These are phyloP conservation scores for Hypoxylon crocopeplum DNA, from an alignment of 495 filamentous ascomycete species.

Conservation along the genomic window DNA sequence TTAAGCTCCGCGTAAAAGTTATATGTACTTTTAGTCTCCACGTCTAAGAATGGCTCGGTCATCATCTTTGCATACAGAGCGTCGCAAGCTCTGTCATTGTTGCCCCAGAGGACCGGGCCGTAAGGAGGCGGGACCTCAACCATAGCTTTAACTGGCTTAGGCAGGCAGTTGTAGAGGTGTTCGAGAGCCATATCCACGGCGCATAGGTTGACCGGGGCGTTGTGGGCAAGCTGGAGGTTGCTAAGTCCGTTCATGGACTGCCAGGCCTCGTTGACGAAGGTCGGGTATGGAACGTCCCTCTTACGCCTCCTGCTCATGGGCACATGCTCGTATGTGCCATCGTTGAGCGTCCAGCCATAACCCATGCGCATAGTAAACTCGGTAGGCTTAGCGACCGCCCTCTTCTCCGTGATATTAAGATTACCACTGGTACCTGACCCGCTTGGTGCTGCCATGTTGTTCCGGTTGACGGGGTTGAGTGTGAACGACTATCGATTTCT, in stretches of 20 bases:
- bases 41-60: not conserved
- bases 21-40: not conserved
- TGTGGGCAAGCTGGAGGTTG: constrained; percentile 31
- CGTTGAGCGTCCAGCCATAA: constrained; percentile 32
- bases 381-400: no score
- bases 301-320: constrained; percentile 26
- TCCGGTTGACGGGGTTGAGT: no score
- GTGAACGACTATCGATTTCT: no score
- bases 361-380: constrained; percentile 33
- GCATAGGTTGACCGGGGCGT: constrained; percentile 20
- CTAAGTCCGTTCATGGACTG: constrained; percentile 30
- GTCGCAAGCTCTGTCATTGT: not conserved
- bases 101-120: constrained; percentile 34
- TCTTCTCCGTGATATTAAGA: constrained; percentile 3
- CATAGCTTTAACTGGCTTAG: not conserved
- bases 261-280: not conserved
- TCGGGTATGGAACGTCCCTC: constrained; percentile 31
- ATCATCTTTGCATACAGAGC: constrained; percentile 21
- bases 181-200: constrained; percentile 29
- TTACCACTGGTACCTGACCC: not conserved
- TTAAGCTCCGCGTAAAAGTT: constrained; percentile 16
- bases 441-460: no score
- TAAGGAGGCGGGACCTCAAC: constrained; percentile 12
- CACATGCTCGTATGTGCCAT: constrained; percentile 31
- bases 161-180: constrained; percentile 33